phyloP scores from a whole-genome alignment of 495 filamentous ascomycete genomes.

The Neurospora sp. region DNA sequence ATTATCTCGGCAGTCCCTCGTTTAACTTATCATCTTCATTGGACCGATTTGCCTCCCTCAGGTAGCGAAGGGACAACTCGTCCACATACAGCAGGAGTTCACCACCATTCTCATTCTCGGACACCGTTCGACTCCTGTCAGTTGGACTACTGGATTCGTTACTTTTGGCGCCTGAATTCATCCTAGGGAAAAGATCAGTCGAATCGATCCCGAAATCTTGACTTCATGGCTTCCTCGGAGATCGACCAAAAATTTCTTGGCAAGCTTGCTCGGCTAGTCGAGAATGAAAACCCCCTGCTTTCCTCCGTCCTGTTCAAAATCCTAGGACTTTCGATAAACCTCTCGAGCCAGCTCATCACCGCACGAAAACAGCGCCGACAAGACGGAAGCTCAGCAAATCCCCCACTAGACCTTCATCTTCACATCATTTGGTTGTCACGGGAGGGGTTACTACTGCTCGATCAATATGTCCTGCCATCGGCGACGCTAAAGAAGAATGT shows the following conservation, averaged over 20 bases:
- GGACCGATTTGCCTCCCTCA: neutral
- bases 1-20: conserved; percentile 19
- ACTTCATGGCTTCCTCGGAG: conserved; percentile 81
- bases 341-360: conserved; percentile 72
- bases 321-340: conserved; percentile 79
- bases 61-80: neutral
- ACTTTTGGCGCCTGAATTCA: neutral
- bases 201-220: neutral
- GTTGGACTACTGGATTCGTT: neutral
- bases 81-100: neutral
- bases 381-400: conserved; percentile 67
- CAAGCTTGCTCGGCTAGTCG: conserved; percentile 66
- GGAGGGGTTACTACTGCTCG: conserved; percentile 78
- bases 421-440: conserved; percentile 94
- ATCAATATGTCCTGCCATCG: conserved; percentile 69
- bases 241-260: conserved; percentile 96
- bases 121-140: neutral
- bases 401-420: conserved; percentile 74
- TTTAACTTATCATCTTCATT: conserved; percentile 11
- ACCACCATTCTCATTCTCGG: neutral
- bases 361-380: conserved; percentile 77
- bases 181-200: neutral
- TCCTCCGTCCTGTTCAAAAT: conserved; percentile 79
- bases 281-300: conserved; percentile 61
- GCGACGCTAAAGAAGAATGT: conserved; percentile 52